These are phyloP conservation scores for Chimonanthus praecox DNA, from an alignment of 164 flowering plant genomes.

Conservation along the genomic window DNA sequence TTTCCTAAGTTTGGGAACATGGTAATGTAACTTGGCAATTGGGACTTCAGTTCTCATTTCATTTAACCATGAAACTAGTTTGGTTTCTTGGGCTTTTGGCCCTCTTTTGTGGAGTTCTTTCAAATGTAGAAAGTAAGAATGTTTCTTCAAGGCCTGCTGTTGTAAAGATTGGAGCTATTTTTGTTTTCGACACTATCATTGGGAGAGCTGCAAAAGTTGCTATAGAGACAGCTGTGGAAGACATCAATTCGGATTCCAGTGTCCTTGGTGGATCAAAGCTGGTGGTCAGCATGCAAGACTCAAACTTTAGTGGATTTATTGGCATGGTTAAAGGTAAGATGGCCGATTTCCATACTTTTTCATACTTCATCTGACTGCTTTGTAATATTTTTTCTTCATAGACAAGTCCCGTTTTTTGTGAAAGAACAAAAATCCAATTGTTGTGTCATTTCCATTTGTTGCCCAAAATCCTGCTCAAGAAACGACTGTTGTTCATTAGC, in stretches of 20 bases:
- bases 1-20: not conserved
- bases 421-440: not conserved
- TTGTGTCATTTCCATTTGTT: too few species aligned
- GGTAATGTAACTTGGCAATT: not conserved
- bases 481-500: too few species aligned
- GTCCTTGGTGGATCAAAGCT: slow-evolving; percentile 64
- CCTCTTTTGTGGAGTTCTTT: slow-evolving; percentile 21
- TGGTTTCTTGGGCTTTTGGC: slow-evolving; percentile 22
- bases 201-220: slow-evolving; percentile 88
- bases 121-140: slow-evolving; percentile 27
- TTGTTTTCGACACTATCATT: slow-evolving; percentile 60
- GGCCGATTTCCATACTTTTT: too few species aligned
- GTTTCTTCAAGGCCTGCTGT: slow-evolving; percentile 56
- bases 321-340: slow-evolving; percentile 73
- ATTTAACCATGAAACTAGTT: slow-evolving; percentile 27
- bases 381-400: slow-evolving; percentile 20
- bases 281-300: slow-evolving; percentile 34
- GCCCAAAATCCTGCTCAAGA: not conserved
- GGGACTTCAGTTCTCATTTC: not conserved
- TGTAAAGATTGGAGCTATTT: slow-evolving; percentile 74
- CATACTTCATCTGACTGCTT: not conserved
- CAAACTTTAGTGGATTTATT: slow-evolving; percentile 71
- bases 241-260: slow-evolving; percentile 61
- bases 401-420: slow-evolving; percentile 26
- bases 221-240: slow-evolving; percentile 71